Conservation (phyloP, 2,329 filamentous ascomycete species). For the Cordyceps pruinosa region DNA sequence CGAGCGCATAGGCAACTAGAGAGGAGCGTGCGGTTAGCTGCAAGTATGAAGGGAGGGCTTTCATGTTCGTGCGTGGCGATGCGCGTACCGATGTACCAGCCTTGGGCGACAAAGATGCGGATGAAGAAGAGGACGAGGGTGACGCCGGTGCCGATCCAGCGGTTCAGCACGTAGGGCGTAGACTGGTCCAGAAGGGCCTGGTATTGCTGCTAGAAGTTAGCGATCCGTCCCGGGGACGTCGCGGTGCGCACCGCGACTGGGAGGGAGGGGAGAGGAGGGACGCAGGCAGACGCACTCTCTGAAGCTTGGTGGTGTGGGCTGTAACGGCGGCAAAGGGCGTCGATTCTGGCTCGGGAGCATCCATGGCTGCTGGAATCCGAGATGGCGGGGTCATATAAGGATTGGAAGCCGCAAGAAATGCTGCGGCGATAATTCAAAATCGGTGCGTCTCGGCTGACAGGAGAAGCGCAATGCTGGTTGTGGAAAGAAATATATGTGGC, state of each 20-base stretch:
- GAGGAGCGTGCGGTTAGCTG: background rate
- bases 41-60: background rate
- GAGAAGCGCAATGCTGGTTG: background rate
- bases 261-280: conserved; percentile 2
- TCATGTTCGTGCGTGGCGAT: no score
- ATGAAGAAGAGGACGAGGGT: conserved; percentile 76
- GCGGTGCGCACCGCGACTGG: background rate
- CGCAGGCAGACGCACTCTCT: conserved; percentile 50
- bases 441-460: background rate
- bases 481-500: background rate
- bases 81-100: conserved; percentile 89
- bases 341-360: conserved; percentile 77
- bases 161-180: conserved; percentile 80
- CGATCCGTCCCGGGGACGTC: conserved; percentile 5
- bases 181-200: conserved; percentile 91
- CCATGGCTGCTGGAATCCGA: conserved; percentile 49
- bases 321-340: conserved; percentile 88
- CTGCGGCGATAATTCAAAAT: background rate
- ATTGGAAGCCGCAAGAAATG: background rate
- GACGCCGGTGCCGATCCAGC: conserved; percentile 79
- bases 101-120: conserved; percentile 84
- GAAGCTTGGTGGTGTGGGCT: conserved; percentile 70
- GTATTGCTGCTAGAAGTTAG: conserved; percentile 60
- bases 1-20: conserved; percentile 89
- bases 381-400: background rate